Base-by-base conservation (phyloP, 2,329 filamentous ascomycete species). In the Fusarium domesticum region DNA sequence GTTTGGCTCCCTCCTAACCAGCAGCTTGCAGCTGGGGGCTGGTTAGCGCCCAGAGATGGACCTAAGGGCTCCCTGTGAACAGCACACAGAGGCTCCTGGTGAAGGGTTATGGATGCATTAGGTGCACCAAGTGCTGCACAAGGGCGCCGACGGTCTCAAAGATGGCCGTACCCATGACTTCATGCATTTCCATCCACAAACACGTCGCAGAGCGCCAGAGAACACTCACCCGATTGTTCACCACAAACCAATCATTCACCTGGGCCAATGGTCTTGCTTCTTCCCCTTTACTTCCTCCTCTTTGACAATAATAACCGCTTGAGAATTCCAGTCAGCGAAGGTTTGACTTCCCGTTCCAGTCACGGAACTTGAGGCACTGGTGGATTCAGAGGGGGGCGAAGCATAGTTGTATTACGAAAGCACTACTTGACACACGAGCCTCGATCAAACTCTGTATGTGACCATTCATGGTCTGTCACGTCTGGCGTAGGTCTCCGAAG, bases 121-220 rank as follows among this genome's bases (percentile, higher is more conserved):
- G 25, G 10, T 34, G 35, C n/a, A 18, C 15, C 16, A 33, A 15
- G 44, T 45, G 42, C 41, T 20, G 43, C 45, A 41, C 18, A 43
- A 34, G 51, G 38, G 42, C 45, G 47, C 39, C 46, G 48, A 46
- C 45, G 50, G 43, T 48, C 43, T 41, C 43, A 37, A 31, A 32
- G 52, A 50, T 46, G 53, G 40, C 42, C 49, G 47, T 51, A 51
- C 61, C 50, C 50, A 62, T 63, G 61, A 63, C 61, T 64, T 67
- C 51, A 65, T 67, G 61, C 64, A 66, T 64, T 64, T 59, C 60
- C 52, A 53, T 54, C 53, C 53, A 48, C 47, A 58, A 58, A 61
- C 53, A 60, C 45, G 51, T 58, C 49, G 57, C 46, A 44, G 51
- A 58, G 57, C 58, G 53, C 56, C 47, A 53, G 53, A 47, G 39